Conservation (phyloP, 2,329 filamentous ascomycete genomes). For the Cylindrodendrum hubeiense region DNA sequence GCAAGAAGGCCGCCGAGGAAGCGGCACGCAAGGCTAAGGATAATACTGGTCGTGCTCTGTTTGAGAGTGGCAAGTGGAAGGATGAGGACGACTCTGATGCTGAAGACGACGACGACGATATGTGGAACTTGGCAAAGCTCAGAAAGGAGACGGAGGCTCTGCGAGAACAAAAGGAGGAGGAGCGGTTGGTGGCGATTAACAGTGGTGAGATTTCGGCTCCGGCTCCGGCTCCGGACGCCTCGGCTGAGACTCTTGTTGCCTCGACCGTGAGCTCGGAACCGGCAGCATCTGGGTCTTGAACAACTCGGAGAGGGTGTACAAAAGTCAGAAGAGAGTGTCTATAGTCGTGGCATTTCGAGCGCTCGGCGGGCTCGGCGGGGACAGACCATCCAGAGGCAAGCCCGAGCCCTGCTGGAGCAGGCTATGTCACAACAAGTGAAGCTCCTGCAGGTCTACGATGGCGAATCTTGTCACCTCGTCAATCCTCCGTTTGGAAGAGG, state of each 20-base stretch:
- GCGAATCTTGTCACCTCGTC: constrained; percentile 41
- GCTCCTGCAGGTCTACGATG: constrained; percentile 44
- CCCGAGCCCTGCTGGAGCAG: constrained; percentile 45
- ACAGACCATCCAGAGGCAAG: constrained; percentile 46
- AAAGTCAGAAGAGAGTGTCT: constrained; percentile 39
- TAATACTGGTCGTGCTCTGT: constrained; percentile 92
- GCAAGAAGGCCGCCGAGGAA: constrained; percentile 96
- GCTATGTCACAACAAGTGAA: constrained; percentile 35
- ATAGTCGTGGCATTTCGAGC: constrained; percentile 38
- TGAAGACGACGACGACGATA: constrained; percentile 72
- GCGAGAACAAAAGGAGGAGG: constrained; percentile 81
- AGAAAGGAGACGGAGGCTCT: constrained; percentile 86
- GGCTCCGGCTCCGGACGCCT: constrained; percentile 25
- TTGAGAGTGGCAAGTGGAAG: constrained; percentile 96
- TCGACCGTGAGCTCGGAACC: constrained; percentile 30
- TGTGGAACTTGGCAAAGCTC: constrained; percentile 86
- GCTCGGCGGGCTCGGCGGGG: constrained; percentile 40
- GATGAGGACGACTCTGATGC: constrained; percentile 73
- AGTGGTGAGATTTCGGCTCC: constrained; percentile 35
- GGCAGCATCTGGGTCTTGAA: constrained; percentile 43
- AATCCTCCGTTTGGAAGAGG: constrained; percentile 39
- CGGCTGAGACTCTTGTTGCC: constrained; percentile 26
- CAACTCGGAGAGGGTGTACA: constrained; percentile 18
- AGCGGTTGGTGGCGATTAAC: constrained; percentile 62
- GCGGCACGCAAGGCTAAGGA: constrained; percentile 93